Evolutionary conservation across 306 rosid genomes (phyloP).

Genomic region (Cucumis hystrix): DNA sequence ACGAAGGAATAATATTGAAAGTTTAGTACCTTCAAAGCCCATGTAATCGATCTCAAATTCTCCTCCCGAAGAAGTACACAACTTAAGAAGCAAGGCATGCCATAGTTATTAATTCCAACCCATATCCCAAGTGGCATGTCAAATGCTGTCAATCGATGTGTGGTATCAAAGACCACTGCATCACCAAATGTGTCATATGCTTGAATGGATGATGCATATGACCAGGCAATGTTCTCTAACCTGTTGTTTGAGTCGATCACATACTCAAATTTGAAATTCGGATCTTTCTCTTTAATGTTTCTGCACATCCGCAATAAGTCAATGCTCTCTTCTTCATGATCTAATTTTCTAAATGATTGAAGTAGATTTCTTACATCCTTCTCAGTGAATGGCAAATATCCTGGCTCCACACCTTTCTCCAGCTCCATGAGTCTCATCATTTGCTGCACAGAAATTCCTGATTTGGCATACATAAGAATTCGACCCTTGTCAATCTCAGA

Average conservation of each 20-base stretch:
- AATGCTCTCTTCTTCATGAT: conserved; percentile 73
- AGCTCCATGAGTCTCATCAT: conserved; percentile 98
- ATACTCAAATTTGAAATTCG: conserved; percentile 78
- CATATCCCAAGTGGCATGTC: conserved; percentile 94
- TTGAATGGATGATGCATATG: conserved; percentile 81
- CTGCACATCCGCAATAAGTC: conserved; percentile 87
- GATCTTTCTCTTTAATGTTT: conserved; percentile 76
- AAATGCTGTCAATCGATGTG: conserved; percentile 77
- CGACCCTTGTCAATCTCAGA: conserved; percentile 75
- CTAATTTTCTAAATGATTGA: conserved; percentile 81
- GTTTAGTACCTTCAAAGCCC: conserved; percentile 77
- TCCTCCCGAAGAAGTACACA: conserved; percentile 81
- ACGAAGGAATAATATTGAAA: conserved; percentile 6
- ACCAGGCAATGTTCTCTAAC: conserved; percentile 86
- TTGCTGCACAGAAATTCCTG: conserved; percentile 95
- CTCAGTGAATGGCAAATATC: conserved; percentile 86
- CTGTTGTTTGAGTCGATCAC: conserved; percentile 60
- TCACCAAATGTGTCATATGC: conserved; percentile 81
- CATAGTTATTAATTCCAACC: conserved; percentile 94
- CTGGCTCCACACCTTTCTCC: conserved; percentile 89
- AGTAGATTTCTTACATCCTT: conserved; percentile 90
- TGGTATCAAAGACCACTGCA: conserved; percentile 84
- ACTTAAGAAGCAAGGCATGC: conserved; percentile 98
- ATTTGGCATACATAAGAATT: conserved; percentile 87
- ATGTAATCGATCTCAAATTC: conserved; percentile 61